phyloP scores from a whole-genome alignment of 805 yeast genomes.

The Starmerella davenportii region DNA sequence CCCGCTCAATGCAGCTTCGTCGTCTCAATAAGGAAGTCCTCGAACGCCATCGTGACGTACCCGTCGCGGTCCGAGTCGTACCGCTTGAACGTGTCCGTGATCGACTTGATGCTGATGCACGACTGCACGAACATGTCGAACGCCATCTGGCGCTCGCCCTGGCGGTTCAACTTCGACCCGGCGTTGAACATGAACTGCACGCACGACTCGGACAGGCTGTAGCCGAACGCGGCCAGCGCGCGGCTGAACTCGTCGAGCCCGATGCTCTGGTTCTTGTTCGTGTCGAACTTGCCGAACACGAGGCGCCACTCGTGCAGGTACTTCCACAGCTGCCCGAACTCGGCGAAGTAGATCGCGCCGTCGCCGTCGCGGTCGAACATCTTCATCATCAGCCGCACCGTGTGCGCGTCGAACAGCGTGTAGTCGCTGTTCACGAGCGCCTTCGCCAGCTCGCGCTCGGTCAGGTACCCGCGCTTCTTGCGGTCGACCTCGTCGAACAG shows the following conservation, averaged over 20 bases:
- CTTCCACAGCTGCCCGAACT: constrained; percentile 50
- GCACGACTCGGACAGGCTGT: constrained; percentile 38
- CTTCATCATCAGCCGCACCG: constrained; percentile 44
- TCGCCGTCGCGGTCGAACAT: constrained; percentile 37
- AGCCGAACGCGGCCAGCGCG: constrained; percentile 48
- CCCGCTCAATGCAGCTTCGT: constrained; percentile 17
- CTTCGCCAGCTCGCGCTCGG: constrained; percentile 37
- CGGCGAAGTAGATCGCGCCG: constrained; percentile 34
- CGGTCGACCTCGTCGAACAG: constrained; percentile 40
- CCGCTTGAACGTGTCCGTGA: constrained; percentile 62
- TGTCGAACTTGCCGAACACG: constrained; percentile 43
- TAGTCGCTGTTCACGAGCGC: constrained; percentile 50
- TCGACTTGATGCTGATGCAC: constrained; percentile 54
- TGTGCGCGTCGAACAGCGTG: constrained; percentile 40
- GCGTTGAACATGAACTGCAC: constrained; percentile 40
- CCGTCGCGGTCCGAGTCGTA: constrained; percentile 63
- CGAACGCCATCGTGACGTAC: constrained; percentile 23
- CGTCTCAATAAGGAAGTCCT: constrained; percentile 24
- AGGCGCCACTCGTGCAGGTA: constrained; percentile 49
- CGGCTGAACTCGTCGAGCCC: constrained; percentile 48
- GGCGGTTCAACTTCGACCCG: constrained; percentile 28
- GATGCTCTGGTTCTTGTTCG: constrained; percentile 39
- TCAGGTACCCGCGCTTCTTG: constrained; percentile 35
- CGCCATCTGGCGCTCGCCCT: constrained; percentile 29
- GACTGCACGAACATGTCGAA: constrained; percentile 73